Evolutionary conservation across 352 stramenopile genomes (phyloP).

Genomic region (Phytophthora crassamura): DNA sequence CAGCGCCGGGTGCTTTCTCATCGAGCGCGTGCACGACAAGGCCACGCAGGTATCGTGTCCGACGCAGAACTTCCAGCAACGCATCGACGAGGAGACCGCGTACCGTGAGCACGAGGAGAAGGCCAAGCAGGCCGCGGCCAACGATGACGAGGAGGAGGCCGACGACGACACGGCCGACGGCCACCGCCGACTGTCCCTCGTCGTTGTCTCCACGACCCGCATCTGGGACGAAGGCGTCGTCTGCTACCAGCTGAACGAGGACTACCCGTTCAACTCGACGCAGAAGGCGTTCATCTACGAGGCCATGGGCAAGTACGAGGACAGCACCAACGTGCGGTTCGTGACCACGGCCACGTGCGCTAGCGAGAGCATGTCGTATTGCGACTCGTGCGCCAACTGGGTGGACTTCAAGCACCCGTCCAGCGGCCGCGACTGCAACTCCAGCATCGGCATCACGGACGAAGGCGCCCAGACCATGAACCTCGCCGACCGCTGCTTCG

Average conservation of each 20-base stretch:
- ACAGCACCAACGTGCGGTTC: constrained; percentile 80
- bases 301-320: constrained; percentile 72
- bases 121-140: constrained; percentile 14
- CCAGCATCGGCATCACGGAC: constrained; percentile 74
- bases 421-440: constrained; percentile 79
- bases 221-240: constrained; percentile 75
- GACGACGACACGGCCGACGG: constrained; percentile 31
- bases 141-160: constrained; percentile 12
- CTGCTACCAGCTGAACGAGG: constrained; percentile 72
- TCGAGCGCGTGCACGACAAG: constrained; percentile 63
- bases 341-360: constrained; percentile 58
- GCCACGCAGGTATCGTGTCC: constrained; percentile 72
- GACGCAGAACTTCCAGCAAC: constrained; percentile 41
- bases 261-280: constrained; percentile 68
- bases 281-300: constrained; percentile 69
- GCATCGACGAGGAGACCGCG: constrained; percentile 43
- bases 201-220: constrained; percentile 66
- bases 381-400: constrained; percentile 70
- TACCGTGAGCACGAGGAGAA: constrained; percentile 33
- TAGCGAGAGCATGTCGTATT: constrained; percentile 57
- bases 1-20: constrained; percentile 67
- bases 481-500: constrained; percentile 78
- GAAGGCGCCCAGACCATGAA: constrained; percentile 74
- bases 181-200: constrained; percentile 63
- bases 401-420: constrained; percentile 82